Evolutionary conservation across 2,329 filamentous ascomycete genomes (phyloP).

Genomic region (Cadophora gregata): DNA sequence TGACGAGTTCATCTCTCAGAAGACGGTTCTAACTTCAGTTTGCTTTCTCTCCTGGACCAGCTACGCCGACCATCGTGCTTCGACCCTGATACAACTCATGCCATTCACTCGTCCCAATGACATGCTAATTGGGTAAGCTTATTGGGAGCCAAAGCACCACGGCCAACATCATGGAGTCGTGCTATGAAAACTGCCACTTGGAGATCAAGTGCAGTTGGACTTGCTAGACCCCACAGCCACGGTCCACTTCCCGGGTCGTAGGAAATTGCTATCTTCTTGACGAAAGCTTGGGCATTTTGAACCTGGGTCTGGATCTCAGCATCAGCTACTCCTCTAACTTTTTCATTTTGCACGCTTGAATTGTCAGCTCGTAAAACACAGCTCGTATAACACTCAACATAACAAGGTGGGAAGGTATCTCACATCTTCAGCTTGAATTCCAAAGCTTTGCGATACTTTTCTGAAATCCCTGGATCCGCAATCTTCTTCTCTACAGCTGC

Average conservation of each 20-base stretch:
- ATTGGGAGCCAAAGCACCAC: background rate
- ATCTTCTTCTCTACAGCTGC: background rate
- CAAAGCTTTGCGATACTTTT: background rate
- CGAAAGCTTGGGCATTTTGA: background rate
- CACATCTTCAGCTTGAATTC: background rate
- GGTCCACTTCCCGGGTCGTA: background rate
- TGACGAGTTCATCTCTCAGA: too few species aligned
- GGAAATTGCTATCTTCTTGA: background rate
- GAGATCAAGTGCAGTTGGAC: background rate
- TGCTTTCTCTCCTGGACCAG: background rate
- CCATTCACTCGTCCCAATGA: background rate
- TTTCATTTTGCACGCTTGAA: background rate
- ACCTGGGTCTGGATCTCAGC: background rate
- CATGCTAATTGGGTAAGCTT: background rate
- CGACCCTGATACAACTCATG: background rate
- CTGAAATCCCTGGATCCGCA: background rate
- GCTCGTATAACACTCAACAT: too few species aligned
- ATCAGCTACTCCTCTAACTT: background rate
- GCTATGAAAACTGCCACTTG: background rate
- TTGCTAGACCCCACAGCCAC: background rate
- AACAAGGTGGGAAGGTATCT: background rate
- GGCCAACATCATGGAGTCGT: background rate
- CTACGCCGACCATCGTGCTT: background rate
- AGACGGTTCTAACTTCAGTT: background rate
- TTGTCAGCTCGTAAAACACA: conserved; percentile 3